Base-by-base conservation (phyloP, 805 yeast genomes). In the Candida railenensis region DNA sequence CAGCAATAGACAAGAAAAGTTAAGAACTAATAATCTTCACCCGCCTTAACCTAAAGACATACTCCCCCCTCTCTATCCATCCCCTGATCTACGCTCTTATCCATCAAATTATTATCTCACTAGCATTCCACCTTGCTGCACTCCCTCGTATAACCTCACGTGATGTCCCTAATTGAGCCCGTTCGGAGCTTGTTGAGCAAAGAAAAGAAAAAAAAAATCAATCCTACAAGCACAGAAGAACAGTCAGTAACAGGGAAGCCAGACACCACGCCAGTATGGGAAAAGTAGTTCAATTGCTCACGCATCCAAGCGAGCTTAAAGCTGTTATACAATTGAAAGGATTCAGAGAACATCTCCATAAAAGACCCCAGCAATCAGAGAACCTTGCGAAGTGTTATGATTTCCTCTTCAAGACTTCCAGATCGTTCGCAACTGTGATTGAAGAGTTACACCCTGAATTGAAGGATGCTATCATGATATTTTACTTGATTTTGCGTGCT, bases 341-440 rank as follows among this genome's bases (percentile, higher is more conserved):
- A 48, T 80, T 83, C 67, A 78, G 87, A 57, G 66, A 74, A 50
- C 71, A 81, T 2, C 53, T 73, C 22, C 80, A 77, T 60, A 74
- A 75, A 39, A 66, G 63, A 8, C 48, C 65, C 3, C 54, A 50
- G 2, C 55, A 55, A 41, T 38, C 67, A 4, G 42, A 45, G 2
- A 50, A 61, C 20, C 68, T 85, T 54, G 67, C 62, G 49, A 71
- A 78, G 64, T 89, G 97, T 63, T 89, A 83, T 61, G 75, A 79
- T 49, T 71, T 89, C 49, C 72, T 94, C 49, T 67, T 71, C 28
- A 47, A 67, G 48, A 87, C 98, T 0, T 91, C 97, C 14, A 80
- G 99, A 52, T 89, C 97, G 3, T 94, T 94, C 63, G 90, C 86
- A n/a, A 89, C 96, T 0, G 99, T 94, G 19, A 92, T 92, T 58